phyloP scores from a whole-genome alignment of 2,329 filamentous ascomycete genomes.

The Aspergillus fumigatiaffinis region DNA sequence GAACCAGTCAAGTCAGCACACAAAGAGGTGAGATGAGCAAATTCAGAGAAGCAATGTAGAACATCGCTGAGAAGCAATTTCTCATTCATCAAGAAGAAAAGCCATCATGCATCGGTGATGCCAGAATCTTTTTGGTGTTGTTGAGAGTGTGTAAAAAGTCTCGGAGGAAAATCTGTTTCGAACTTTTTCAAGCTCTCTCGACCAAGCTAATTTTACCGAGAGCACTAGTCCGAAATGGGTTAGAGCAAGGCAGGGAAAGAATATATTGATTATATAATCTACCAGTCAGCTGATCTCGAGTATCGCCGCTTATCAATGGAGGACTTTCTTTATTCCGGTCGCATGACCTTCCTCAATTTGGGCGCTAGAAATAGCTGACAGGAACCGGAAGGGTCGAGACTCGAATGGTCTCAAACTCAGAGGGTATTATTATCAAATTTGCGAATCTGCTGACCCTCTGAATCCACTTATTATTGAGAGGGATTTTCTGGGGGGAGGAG shows the following conservation, averaged over 20 bases:
- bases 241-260: not conserved
- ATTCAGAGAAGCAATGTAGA: not conserved
- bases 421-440: conserved; percentile 8
- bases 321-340: not conserved
- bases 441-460: conserved; percentile 19
- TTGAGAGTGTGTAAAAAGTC: conserved; percentile 17
- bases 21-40: not conserved
- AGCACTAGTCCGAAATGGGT: conserved; percentile 8
- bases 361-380: not conserved
- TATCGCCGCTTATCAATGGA: not conserved
- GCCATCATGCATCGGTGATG: not conserved
- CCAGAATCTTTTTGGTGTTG: not conserved
- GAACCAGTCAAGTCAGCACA: conserved; percentile 1
- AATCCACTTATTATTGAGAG: conserved; percentile 11
- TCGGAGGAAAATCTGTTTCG: conserved; percentile 17
- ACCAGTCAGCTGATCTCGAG: not conserved
- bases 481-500: not conserved
- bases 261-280: not conserved
- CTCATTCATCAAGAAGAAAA: not conserved
- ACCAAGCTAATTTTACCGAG: conserved; percentile 28
- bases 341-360: not conserved
- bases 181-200: conserved; percentile 31
- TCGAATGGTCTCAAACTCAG: conserved; percentile 2
- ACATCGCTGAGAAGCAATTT: not conserved
- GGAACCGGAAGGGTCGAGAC: conserved; percentile 1